Conservation (phyloP, 73 alveolate species). For the Paraurostyla sp. region DNA sequence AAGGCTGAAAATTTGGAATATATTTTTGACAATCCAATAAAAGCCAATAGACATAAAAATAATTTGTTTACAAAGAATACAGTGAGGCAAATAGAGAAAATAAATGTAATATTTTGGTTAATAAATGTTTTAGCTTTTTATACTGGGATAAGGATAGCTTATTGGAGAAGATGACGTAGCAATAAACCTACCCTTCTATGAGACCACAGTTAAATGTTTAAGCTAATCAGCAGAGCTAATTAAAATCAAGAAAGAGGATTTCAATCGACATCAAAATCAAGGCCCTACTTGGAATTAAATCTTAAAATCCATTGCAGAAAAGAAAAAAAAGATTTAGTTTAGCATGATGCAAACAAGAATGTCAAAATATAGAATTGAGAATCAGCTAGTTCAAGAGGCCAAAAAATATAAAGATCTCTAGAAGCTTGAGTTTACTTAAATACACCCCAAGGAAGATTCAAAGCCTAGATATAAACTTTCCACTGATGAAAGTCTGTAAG, state of each 20-base stretch:
- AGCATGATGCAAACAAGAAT: neutral
- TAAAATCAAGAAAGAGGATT: slow-evolving; percentile 38
- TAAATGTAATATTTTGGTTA: neutral
- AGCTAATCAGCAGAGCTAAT: slow-evolving; percentile 24
- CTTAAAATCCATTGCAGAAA: slow-evolving; percentile 22
- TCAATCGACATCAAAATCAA: neutral
- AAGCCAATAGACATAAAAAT: slow-evolving; percentile 27
- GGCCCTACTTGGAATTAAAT: slow-evolving; percentile 53
- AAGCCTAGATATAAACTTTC: neutral
- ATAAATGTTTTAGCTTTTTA: slow-evolving; percentile 18
- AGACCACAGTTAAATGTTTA: slow-evolving; percentile 35
- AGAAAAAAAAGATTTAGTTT: neutral
- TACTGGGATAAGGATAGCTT: slow-evolving; percentile 17
- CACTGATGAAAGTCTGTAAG: too few species aligned
- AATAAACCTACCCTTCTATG: neutral
- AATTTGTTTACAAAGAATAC: slow-evolving; percentile 30
- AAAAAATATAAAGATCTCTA: neutral
- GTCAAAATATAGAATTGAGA: slow-evolving; percentile 6
- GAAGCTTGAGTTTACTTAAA: neutral
- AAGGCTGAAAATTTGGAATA: slow-evolving; percentile 15
- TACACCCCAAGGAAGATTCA: neutral
- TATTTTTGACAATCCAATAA: slow-evolving; percentile 27
- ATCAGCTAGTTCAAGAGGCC: slow-evolving; percentile 1
- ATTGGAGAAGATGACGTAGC: slow-evolving; percentile 57
- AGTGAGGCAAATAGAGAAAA: neutral